These are phyloP conservation scores for Patellifolia procumbens DNA, from an alignment of 179 eudicot species.

Conservation along the genomic window DNA sequence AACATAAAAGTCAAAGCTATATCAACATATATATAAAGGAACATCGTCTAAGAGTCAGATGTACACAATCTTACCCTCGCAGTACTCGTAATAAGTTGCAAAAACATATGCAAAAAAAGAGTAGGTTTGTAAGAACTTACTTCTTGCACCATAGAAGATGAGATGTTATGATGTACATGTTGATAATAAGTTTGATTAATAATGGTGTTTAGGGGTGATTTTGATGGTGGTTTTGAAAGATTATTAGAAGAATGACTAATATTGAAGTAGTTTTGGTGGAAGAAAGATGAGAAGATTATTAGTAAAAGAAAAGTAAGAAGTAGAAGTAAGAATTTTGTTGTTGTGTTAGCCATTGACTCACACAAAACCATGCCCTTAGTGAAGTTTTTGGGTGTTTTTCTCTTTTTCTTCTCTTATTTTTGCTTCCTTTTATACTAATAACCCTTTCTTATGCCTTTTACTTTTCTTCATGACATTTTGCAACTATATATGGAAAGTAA, in stretches of 20 bases:
- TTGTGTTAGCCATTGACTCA: constrained; percentile 26
- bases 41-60: no score
- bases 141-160: neutral
- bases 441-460: neutral
- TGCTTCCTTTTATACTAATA: neutral
- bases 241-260: neutral
- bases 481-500: no score
- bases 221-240: neutral
- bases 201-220: neutral
- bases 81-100: neutral
- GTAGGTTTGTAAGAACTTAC: neutral
- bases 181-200: neutral
- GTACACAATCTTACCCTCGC: no score
- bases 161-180: constrained; percentile 6
- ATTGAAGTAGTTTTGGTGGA: constrained; percentile 17
- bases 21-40: no score
- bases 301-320: constrained; percentile 24
- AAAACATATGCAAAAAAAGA: neutral
- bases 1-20: no score
- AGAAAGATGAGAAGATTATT: constrained; percentile 17
- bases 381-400: neutral
- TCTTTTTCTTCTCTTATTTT: neutral
- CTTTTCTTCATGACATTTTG: no score
- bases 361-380: neutral
- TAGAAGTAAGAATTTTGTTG: constrained; percentile 23